phyloP scores from a whole-genome alignment of 441 rosid genomes.

The Syzygium malaccense region DNA sequence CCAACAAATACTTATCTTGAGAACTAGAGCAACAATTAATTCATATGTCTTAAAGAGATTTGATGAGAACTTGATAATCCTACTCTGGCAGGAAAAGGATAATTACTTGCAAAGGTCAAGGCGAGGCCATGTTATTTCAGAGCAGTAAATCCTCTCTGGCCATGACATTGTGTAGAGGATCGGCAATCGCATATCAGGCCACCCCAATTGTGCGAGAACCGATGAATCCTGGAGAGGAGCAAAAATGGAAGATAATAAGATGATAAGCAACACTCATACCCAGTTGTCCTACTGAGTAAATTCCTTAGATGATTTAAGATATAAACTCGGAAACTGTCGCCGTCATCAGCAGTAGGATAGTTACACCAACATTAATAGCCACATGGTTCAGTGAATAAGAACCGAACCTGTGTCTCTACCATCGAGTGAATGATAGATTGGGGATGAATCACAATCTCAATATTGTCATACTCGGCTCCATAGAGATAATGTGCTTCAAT shows the following conservation, averaged over 20 bases:
- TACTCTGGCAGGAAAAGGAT: background rate
- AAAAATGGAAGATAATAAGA: background rate
- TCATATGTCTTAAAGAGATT: background rate
- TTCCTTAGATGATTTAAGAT: background rate
- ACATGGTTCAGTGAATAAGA: background rate
- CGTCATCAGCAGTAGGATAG: background rate
- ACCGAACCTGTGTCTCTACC: conserved; percentile 81
- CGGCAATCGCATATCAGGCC: conserved; percentile 95
- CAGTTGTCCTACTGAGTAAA: background rate
- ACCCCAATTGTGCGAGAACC: conserved; percentile 85
- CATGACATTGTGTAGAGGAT: conserved; percentile 94
- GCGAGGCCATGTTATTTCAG: conserved; percentile 92
- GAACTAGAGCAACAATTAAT: background rate
- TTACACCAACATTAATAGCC: background rate
- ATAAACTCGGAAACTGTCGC: background rate
- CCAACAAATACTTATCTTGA: rapidly evolving
- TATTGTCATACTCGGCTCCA: conserved; percentile 82
- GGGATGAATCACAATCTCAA: conserved; percentile 91
- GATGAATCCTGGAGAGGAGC: conserved; percentile 69
- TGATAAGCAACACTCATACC: background rate
- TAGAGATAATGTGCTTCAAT: conserved; percentile 94
- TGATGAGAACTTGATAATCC: background rate
- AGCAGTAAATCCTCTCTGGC: conserved; percentile 89
- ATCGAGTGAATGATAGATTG: conserved; percentile 89
- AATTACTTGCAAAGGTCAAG: conserved; percentile 92